These are phyloP conservation scores for Lactarius sanguifluus DNA, from an alignment of 768 basidiomycete species.

Conservation along the genomic window DNA sequence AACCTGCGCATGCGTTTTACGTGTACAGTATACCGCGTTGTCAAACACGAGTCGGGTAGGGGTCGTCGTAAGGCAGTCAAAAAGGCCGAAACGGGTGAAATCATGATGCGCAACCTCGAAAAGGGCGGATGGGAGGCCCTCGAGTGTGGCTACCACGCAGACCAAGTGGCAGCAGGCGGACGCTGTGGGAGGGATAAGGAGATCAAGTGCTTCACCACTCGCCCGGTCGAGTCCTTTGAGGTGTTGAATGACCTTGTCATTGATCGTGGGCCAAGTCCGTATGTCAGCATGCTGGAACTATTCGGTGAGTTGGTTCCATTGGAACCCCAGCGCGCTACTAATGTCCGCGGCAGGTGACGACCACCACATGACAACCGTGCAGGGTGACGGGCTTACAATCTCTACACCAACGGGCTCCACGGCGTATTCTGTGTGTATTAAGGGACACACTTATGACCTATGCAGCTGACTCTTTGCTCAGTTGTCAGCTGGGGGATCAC, in stretches of 20 bases:
- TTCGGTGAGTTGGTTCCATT: constrained; percentile 68
- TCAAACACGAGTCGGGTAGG: constrained; percentile 64
- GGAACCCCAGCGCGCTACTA: constrained; percentile 5
- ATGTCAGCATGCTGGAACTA: constrained; percentile 91
- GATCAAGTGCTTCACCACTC: constrained; percentile 96
- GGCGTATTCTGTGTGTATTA: constrained; percentile 81
- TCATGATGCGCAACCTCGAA: constrained; percentile 92
- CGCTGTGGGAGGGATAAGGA: constrained; percentile 80
- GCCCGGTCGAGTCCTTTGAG: constrained; percentile 95
- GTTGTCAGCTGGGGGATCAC: constrained; percentile 94
- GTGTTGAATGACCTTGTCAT: constrained; percentile 96
- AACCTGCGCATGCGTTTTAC: constrained; percentile 99
- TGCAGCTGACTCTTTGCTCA: constrained; percentile 26
- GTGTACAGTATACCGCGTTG: constrained; percentile 94
- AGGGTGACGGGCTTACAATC: constrained; percentile 94
- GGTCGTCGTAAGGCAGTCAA: constrained; percentile 77
- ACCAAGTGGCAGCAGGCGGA: constrained; percentile 42
- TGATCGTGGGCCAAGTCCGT: constrained; percentile 96
- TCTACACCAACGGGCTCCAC: constrained; percentile 98
- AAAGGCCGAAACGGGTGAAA: constrained; percentile 92
- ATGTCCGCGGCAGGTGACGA: constrained; percentile 72
- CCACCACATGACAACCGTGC: constrained; percentile 98
- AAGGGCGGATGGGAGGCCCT: constrained; percentile 95
- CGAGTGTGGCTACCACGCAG: constrained; percentile 68
- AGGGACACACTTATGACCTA: constrained; percentile 25